These are phyloP conservation scores for Batkoa obscura DNA, from an alignment of 371 early-diverging fungal genomes.

Conservation along the genomic window DNA sequence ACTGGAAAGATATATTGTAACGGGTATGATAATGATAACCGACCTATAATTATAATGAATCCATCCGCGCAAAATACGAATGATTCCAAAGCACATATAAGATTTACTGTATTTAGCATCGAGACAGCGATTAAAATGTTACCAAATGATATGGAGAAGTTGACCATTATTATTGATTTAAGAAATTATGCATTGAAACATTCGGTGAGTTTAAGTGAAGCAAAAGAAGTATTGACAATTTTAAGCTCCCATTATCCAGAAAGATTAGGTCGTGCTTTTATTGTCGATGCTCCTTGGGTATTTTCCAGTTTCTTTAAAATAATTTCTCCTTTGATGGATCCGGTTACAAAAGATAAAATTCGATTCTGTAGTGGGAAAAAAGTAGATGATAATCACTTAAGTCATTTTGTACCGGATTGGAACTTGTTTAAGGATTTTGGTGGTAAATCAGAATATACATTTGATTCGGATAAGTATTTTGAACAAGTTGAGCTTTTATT, in stretches of 20 bases:
- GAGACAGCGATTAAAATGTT: slow-evolving; percentile 61
- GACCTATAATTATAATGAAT: slow-evolving; percentile 51
- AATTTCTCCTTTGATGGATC: slow-evolving; percentile 75
- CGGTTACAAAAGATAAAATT: slow-evolving; percentile 71
- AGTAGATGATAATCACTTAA: not conserved
- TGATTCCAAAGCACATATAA: slow-evolving; percentile 51
- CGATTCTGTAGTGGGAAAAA: slow-evolving; percentile 53
- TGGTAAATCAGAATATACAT: not conserved
- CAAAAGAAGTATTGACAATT: slow-evolving; percentile 55
- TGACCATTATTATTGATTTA: slow-evolving; percentile 65
- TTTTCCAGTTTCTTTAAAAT: slow-evolving; percentile 61
- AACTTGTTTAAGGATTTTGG: not conserved
- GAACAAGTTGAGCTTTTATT: too few species aligned
- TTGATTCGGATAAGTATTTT: not conserved
- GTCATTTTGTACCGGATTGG: not conserved
- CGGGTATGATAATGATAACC: slow-evolving; percentile 51
- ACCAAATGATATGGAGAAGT: slow-evolving; percentile 46
- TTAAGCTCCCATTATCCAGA: slow-evolving; percentile 78
- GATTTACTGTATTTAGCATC: slow-evolving; percentile 53
- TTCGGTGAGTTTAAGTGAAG: slow-evolving; percentile 44
- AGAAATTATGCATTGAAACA: slow-evolving; percentile 42
- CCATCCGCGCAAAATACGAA: slow-evolving; percentile 63
- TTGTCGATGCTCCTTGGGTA: slow-evolving; percentile 67
- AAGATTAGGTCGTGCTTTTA: slow-evolving; percentile 34
- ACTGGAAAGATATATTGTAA: slow-evolving; percentile 66